These are phyloP conservation scores for Ramaria sp. DNA, from an alignment of 768 basidiomycete species.

Conservation along the genomic window DNA sequence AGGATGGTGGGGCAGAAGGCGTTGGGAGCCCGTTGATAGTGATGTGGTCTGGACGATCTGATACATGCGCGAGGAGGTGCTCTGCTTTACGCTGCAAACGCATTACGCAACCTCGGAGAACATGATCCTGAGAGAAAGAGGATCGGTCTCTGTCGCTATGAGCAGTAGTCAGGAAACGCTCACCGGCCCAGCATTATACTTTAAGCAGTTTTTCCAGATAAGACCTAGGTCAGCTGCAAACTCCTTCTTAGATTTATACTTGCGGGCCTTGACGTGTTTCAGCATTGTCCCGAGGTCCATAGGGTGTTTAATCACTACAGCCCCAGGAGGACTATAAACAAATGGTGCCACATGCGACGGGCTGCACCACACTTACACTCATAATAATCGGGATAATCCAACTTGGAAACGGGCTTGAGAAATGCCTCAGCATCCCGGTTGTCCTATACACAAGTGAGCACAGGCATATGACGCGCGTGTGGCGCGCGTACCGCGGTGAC, in stretches of 20 bases:
- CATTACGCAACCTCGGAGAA: conserved; percentile 70
- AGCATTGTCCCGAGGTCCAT: conserved; percentile 95
- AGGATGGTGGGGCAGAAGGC: conserved; percentile 30
- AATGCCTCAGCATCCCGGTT: conserved; percentile 92
- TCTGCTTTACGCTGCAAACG: conserved; percentile 81
- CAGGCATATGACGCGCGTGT: conserved; percentile 13
- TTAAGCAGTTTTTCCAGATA: conserved; percentile 93
- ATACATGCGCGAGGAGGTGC: conserved; percentile 76
- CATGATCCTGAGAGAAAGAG: conserved; percentile 58
- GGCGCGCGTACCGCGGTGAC: conserved; percentile 45
- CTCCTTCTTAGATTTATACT: conserved; percentile 88
- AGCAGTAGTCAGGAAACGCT: conserved; percentile 20
- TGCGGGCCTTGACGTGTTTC: conserved; percentile 85
- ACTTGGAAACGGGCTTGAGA: conserved; percentile 81
- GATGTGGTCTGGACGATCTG: conserved; percentile 70
- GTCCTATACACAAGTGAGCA: conserved; percentile 32
- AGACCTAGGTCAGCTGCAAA: conserved; percentile 92
- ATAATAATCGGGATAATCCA: conserved; percentile 90
- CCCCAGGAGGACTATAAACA: neutral
- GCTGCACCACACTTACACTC: conserved; percentile 49
- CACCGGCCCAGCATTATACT: conserved; percentile 87
- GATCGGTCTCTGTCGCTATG: conserved; percentile 3
- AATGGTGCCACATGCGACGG: neutral
- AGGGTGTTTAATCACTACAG: conserved; percentile 80
- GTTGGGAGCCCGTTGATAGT: conserved; percentile 46